Percentiles rank a stretch among this genome's conserved stretches.
phyloP scores from a whole-genome alignment of 257 asterid species.

The Solanum lycopersicoides region DNA sequence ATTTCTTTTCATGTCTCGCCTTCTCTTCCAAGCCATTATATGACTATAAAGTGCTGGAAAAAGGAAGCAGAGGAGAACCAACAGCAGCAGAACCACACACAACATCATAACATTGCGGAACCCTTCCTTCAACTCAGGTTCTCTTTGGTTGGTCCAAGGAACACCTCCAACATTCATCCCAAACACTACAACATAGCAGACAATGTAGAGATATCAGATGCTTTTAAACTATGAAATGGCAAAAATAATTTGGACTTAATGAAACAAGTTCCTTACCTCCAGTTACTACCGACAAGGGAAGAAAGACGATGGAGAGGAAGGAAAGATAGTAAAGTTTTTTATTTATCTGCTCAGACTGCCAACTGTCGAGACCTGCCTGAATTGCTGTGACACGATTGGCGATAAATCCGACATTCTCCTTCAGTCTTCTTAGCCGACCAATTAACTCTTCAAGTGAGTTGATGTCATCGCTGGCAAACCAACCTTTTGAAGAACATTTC shows the following conservation, averaged over 20 bases:
- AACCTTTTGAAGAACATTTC: conserved; percentile 74
- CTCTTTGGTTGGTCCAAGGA: conserved; percentile 85
- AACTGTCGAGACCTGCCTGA: conserved; percentile 91
- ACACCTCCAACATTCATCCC: conserved; percentile 99
- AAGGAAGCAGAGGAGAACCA: conserved; percentile 70
- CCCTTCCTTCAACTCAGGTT: conserved; percentile 59
- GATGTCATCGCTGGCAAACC: conserved; percentile 73
- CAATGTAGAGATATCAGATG: background rate
- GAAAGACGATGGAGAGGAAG: conserved; percentile 87
- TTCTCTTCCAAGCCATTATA: conserved; percentile 47
- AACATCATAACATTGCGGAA: conserved; percentile 64
- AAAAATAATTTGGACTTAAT: background rate
- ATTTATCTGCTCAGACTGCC: conserved; percentile 97
- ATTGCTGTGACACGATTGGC: conserved; percentile 86
- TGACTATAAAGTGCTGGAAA: conserved; percentile 63
- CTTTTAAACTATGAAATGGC: background rate
- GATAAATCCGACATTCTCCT: conserved; percentile 89
- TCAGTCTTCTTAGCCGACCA: conserved; percentile 74
- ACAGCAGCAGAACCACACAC: conserved; percentile 41
- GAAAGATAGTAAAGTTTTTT: conserved; percentile 86
- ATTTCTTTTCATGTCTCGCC: conserved; percentile 33
- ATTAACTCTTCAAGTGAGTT: conserved; percentile 81
- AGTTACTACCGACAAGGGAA: conserved; percentile 80
- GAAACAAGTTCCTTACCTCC: conserved; percentile 47
- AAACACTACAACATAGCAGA: conserved; percentile 36